Evolutionary conservation across 352 stramenopile species (phyloP).

Genomic region (Pythium plurisporium): DNA sequence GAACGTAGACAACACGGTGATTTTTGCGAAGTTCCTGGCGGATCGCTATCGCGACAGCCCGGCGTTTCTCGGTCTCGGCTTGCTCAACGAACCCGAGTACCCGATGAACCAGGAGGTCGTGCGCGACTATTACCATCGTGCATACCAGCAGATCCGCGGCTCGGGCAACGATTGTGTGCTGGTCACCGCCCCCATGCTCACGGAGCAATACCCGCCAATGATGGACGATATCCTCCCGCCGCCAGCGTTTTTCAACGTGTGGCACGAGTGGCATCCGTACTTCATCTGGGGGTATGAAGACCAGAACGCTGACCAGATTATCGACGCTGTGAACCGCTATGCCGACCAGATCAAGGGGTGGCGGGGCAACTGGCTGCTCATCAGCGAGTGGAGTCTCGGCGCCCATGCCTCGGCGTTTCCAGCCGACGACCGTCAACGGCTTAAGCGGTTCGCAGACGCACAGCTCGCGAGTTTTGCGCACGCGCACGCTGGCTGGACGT

Average conservation of each 20-base stretch:
- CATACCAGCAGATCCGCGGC: slow-evolving; percentile 50
- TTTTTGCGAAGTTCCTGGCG: slow-evolving; percentile 45
- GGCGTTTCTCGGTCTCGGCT: slow-evolving; percentile 60
- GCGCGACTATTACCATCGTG: slow-evolving; percentile 49
- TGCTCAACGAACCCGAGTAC: slow-evolving; percentile 79
- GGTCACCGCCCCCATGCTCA: slow-evolving; percentile 46
- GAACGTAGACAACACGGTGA: slow-evolving; percentile 68
- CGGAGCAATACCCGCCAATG: slow-evolving; percentile 36
- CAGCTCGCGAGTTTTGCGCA: slow-evolving; percentile 54
- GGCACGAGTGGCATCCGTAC: slow-evolving; percentile 52
- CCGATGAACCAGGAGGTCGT: slow-evolving; percentile 42
- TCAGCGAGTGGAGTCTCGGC: slow-evolving; percentile 82
- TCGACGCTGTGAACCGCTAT: slow-evolving; percentile 52
- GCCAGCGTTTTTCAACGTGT: slow-evolving; percentile 39
- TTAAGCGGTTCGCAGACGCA: slow-evolving; percentile 49
- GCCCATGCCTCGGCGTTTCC: slow-evolving; percentile 55
- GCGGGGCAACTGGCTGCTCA: slow-evolving; percentile 68
- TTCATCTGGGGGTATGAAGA: slow-evolving; percentile 63
- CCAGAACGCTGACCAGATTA: slow-evolving; percentile 50
- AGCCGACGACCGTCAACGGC: slow-evolving; percentile 32
- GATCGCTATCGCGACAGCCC: slow-evolving; percentile 34
- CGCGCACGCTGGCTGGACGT: slow-evolving; percentile 78
- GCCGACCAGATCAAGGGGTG: slow-evolving; percentile 50
- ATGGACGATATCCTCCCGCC: slow-evolving; percentile 41
- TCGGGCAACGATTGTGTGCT: slow-evolving; percentile 56